Conservation (phyloP, 129 eudicot species). For the Chrysanthemum makinoi region DNA sequence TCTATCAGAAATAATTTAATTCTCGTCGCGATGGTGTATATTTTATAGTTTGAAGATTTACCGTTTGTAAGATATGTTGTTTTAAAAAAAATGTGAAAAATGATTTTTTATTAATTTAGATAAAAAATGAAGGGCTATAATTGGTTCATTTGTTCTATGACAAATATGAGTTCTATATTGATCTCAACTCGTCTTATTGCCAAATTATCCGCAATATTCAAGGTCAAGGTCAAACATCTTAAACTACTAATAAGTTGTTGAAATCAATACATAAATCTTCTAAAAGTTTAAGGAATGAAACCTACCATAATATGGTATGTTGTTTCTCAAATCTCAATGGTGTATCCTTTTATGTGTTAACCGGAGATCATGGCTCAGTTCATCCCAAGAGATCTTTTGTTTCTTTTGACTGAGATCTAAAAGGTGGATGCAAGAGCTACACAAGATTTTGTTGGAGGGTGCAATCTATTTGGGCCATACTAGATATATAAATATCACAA, state of each 20-base stretch:
- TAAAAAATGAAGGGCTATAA: no score
- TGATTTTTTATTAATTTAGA: no score
- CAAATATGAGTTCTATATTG: no score
- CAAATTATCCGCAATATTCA: neutral
- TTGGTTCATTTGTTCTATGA: no score
- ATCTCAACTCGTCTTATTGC: no score
- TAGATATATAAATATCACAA: neutral
- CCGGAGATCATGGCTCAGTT: constrained; percentile 25
- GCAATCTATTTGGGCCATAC: constrained; percentile 1
- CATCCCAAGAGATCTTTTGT: constrained; percentile 22
- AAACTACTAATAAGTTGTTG: constrained; percentile 12
- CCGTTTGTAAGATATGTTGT: no score
- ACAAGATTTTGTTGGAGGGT: constrained; percentile 15
- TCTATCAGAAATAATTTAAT: no score
- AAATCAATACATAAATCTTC: constrained; percentile 22
- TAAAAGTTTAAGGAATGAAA: constrained; percentile 24
- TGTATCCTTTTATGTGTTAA: constrained; percentile 20
- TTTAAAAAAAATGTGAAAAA: no score
- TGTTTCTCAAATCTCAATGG: constrained; percentile 24
- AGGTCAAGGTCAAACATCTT: constrained; percentile 16
- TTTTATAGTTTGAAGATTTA: no score
- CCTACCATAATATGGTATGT: constrained; percentile 20
- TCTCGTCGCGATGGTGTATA: no score
- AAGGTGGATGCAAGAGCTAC: constrained; percentile 1
- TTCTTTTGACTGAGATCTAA: constrained; percentile 18